phyloP scores from a whole-genome alignment of 805 yeast species.

The Teunomyces atbi region DNA sequence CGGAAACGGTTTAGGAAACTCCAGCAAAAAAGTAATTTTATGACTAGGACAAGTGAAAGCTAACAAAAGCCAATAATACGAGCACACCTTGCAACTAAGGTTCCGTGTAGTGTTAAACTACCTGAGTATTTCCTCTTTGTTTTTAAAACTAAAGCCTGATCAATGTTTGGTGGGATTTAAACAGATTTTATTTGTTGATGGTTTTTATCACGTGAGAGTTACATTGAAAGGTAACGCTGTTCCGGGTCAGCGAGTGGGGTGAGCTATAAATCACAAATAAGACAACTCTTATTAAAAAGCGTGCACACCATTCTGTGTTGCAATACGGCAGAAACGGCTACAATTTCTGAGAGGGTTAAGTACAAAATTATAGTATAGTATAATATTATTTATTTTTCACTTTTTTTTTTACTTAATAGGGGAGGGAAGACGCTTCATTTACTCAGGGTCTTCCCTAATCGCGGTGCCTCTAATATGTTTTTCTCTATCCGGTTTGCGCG shows the following conservation, averaged over 20 bases:
- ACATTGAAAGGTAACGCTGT: neutral
- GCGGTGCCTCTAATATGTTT: constrained; percentile 86
- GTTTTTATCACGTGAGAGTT: neutral
- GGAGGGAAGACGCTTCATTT: neutral
- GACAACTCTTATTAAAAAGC: neutral
- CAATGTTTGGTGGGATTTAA: constrained; percentile 1
- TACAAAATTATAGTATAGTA: neutral
- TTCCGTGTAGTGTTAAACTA: neutral
- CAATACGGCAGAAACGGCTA: neutral
- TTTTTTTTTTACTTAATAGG: neutral
- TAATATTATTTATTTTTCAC: neutral
- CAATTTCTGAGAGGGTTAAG: neutral
- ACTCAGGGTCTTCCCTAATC: constrained; percentile 43
- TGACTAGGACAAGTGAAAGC: neutral
- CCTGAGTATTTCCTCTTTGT: neutral
- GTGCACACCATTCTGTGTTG: neutral
- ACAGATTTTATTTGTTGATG: constrained; percentile 4
- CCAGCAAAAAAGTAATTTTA: neutral
- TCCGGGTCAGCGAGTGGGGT: neutral
- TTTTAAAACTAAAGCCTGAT: neutral
- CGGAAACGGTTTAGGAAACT: constrained; percentile 4
- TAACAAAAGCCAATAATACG: neutral
- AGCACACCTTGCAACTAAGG: neutral
- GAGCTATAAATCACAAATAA: neutral
- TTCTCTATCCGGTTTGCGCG: constrained; percentile 69